These are phyloP conservation scores for Populus simonii DNA, from an alignment of 345 rosid genomes.

Conservation along the genomic window DNA sequence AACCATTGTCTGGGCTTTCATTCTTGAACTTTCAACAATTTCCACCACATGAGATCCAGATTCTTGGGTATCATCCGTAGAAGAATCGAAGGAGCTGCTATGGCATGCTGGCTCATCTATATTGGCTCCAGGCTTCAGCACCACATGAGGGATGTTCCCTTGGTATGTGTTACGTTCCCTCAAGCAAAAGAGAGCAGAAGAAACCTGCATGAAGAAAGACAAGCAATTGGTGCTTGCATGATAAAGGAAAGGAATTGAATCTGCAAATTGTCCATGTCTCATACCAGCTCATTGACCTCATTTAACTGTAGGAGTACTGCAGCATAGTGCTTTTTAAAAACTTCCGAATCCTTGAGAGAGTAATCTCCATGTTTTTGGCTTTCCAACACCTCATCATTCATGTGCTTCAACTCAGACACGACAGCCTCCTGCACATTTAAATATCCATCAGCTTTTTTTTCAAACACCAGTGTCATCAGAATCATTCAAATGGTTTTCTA, in stretches of 20 bases:
- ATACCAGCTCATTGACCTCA: slow-evolving; percentile 59
- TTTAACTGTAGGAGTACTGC: slow-evolving; percentile 67
- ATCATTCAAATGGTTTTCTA: neutral
- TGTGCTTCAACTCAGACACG: slow-evolving; percentile 61
- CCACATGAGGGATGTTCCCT: slow-evolving; percentile 37
- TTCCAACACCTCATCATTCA: slow-evolving; percentile 65
- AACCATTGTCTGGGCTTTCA: slow-evolving; percentile 65
- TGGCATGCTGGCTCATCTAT: slow-evolving; percentile 44
- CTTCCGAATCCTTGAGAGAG: slow-evolving; percentile 57
- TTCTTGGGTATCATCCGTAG: slow-evolving; percentile 45
- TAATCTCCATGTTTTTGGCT: slow-evolving; percentile 54
- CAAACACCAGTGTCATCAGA: neutral
- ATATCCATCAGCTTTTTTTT: slow-evolving; percentile 17
- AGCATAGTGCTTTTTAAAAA: slow-evolving; percentile 75
- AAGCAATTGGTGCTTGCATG: neutral
- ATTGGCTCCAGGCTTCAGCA: slow-evolving; percentile 27
- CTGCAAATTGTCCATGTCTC: slow-evolving; percentile 3
- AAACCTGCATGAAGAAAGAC: slow-evolving; percentile 46
- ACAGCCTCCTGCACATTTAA: slow-evolving; percentile 56
- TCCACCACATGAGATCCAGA: slow-evolving; percentile 62
- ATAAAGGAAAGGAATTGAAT: slow-evolving; percentile 18
- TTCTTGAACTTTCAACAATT: slow-evolving; percentile 65
- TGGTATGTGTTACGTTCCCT: slow-evolving; percentile 80
- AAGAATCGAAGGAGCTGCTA: slow-evolving; percentile 34
- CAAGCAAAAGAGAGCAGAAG: slow-evolving; percentile 62